phyloP scores from a whole-genome alignment of 495 filamentous ascomycete species.

The Tuber borchii region DNA sequence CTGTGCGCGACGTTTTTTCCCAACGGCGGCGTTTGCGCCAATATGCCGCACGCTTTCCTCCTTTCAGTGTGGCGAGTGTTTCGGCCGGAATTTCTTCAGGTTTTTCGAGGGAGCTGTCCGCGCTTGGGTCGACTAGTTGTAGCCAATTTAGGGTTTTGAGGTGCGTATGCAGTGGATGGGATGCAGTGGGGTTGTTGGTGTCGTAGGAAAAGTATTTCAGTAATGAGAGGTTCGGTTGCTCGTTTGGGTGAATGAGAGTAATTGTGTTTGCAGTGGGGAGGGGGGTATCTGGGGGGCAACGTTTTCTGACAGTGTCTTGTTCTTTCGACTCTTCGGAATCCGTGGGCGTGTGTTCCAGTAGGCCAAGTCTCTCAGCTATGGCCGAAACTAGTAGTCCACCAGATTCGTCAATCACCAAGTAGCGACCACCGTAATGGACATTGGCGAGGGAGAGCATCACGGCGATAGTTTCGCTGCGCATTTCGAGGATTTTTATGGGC shows the following conservation, averaged over 20 bases:
- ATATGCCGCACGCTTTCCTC: constrained; percentile 69
- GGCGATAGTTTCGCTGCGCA: constrained; percentile 78
- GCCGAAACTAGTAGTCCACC: constrained; percentile 79
- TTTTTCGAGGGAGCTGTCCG: constrained; percentile 61
- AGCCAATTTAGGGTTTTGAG: constrained; percentile 84
- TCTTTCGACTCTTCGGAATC: constrained; percentile 21
- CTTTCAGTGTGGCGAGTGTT: constrained; percentile 59
- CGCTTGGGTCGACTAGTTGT: constrained; percentile 67
- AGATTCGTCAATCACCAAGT: constrained; percentile 85
- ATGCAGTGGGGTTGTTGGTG: constrained; percentile 51
- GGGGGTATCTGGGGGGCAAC: constrained; percentile 18
- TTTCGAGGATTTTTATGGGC: constrained; percentile 69
- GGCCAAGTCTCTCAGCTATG: constrained; percentile 84
- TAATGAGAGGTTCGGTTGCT: constrained; percentile 79
- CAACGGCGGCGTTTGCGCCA: constrained; percentile 81
- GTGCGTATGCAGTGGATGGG: constrained; percentile 73
- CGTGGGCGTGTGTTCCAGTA: constrained; percentile 52
- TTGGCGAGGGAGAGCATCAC: constrained; percentile 63
- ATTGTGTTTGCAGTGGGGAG: constrained; percentile 65
- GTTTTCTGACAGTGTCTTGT: constrained; percentile 9
- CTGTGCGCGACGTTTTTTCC: constrained; percentile 57
- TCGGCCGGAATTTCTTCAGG: constrained; percentile 55
- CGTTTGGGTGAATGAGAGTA: constrained; percentile 77
- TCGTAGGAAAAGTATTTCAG: constrained; percentile 85
- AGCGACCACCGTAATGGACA: constrained; percentile 64